phyloP scores from a whole-genome alignment of 139 green algal genomes.

The Parachlorella kessleri region DNA sequence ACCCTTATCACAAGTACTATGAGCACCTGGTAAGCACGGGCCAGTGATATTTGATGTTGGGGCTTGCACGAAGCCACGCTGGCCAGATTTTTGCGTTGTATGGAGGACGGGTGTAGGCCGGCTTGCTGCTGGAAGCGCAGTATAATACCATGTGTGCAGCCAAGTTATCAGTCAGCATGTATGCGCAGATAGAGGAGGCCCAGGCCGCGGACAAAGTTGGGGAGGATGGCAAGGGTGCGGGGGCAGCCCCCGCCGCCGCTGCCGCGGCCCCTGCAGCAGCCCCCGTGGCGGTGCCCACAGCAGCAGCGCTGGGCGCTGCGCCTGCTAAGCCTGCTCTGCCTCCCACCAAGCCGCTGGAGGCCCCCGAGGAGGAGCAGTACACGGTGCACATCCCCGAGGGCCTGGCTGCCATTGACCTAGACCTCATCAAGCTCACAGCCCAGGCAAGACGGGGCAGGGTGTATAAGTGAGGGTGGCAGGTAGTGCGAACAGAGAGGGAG shows the following conservation, averaged over 20 bases:
- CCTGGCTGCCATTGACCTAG: constrained; percentile 84
- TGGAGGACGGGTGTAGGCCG: too few species aligned
- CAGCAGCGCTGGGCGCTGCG: constrained; percentile 15
- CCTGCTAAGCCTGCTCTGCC: constrained; percentile 32
- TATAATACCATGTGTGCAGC: too few species aligned
- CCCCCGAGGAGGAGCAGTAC: constrained; percentile 90
- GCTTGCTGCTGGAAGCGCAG: too few species aligned
- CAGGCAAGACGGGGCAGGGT: too few species aligned
- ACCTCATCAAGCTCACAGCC: constrained; percentile 95
- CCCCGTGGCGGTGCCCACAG: constrained; percentile 15
- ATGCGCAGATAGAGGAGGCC: constrained; percentile 35
- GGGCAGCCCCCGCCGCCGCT: constrained; percentile 1
- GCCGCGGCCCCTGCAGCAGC: constrained; percentile 31
- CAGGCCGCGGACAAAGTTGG: constrained; percentile 22
- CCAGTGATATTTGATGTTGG: too few species aligned
- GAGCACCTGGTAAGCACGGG: constrained; percentile 76
- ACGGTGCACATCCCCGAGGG: constrained; percentile 90
- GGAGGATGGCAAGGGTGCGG: background rate
- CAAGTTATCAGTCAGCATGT: too few species aligned
- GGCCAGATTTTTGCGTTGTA: too few species aligned
- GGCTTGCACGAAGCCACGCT: too few species aligned
- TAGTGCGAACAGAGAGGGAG: too few species aligned
- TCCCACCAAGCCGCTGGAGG: constrained; percentile 69
- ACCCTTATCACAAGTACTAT: constrained; percentile 99
- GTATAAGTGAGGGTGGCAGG: too few species aligned